A percentile compares a stretch with the other conserved stretches of the same genome.
phyloP scores from a whole-genome alignment of 306 rosid species.

The Prosopis cineraria region DNA sequence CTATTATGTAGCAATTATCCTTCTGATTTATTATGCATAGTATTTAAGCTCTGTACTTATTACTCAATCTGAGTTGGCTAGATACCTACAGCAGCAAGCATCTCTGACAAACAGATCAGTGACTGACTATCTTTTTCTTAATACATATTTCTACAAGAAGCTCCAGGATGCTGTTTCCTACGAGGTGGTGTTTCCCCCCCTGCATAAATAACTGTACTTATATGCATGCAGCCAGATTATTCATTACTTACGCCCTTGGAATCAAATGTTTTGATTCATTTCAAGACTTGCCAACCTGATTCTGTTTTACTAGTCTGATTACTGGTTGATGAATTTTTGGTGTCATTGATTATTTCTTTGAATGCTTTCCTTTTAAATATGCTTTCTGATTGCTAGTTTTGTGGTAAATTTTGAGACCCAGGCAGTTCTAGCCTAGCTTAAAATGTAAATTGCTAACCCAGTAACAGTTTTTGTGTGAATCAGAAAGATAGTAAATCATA shows the following conservation, averaged over 20 bases:
- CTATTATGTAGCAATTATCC: neutral
- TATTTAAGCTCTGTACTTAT: conserved; percentile 28
- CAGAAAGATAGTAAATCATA: conserved; percentile 8
- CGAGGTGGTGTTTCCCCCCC: conserved; percentile 56
- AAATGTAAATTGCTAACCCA: conserved; percentile 21
- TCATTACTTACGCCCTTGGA: neutral
- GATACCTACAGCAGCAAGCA: conserved; percentile 79
- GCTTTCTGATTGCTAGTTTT: conserved; percentile 5
- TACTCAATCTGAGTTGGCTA: conserved; percentile 42
- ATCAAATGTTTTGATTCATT: conserved; percentile 21
- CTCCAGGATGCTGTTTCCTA: conserved; percentile 77
- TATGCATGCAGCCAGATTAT: conserved; percentile 22
- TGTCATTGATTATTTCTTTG: neutral
- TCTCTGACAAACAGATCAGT: conserved; percentile 51
- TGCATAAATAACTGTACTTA: conserved; percentile 19
- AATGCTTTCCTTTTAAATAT: neutral
- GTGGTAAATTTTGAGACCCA: conserved; percentile 20
- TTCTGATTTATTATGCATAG: conserved; percentile 26
- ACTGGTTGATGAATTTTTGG: conserved; percentile 16
- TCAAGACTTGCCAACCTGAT: conserved; percentile 1
- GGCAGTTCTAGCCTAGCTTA: conserved; percentile 4
- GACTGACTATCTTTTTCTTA: conserved; percentile 80
- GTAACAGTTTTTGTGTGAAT: conserved; percentile 8
- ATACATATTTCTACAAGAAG: conserved; percentile 90
- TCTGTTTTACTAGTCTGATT: conserved; percentile 15